phyloP scores from a whole-genome alignment of 768 basidiomycete species.

The Termitomyces sp. region DNA sequence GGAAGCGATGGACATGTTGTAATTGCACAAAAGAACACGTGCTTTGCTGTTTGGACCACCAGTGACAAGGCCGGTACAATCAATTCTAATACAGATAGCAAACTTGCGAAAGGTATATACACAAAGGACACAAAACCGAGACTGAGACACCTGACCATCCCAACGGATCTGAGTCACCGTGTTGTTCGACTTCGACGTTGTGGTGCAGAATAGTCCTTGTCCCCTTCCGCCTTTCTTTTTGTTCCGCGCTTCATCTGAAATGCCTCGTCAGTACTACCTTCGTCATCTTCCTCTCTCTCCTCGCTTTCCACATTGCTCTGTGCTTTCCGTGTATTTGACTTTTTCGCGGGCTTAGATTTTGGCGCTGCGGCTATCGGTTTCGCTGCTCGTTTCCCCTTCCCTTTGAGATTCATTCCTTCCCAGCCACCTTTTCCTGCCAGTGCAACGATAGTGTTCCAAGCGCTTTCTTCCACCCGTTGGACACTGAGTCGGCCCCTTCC shows the following conservation, averaged over 20 bases:
- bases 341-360: constrained; percentile 14
- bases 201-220: constrained; percentile 1
- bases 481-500: constrained; percentile 83
- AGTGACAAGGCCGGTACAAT: too few species aligned
- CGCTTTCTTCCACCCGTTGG: constrained; percentile 63
- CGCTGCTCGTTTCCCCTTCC: constrained; percentile 16
- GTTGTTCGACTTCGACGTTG: constrained; percentile 4
- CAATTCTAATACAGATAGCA: not conserved
- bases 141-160: not conserved
- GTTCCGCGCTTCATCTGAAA: constrained; percentile 11
- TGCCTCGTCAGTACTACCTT: constrained; percentile 5
- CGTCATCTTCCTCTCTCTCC: constrained; percentile 14
- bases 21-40: not conserved
- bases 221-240: constrained; percentile 6
- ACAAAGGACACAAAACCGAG: not conserved
- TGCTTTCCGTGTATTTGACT: constrained; percentile 11
- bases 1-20: not conserved
- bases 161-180: not conserved
- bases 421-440: constrained; percentile 78
- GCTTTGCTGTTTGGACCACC: not conserved
- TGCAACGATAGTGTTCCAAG: constrained; percentile 55
- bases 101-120: not conserved
- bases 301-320: constrained; percentile 11
- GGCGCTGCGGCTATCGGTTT: constrained; percentile 14
- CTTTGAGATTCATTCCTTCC: constrained; percentile 45